Evolutionary conservation across 176 grass and related monocot species (phyloP).

Genomic region (Phyllostachys edulis): DNA sequence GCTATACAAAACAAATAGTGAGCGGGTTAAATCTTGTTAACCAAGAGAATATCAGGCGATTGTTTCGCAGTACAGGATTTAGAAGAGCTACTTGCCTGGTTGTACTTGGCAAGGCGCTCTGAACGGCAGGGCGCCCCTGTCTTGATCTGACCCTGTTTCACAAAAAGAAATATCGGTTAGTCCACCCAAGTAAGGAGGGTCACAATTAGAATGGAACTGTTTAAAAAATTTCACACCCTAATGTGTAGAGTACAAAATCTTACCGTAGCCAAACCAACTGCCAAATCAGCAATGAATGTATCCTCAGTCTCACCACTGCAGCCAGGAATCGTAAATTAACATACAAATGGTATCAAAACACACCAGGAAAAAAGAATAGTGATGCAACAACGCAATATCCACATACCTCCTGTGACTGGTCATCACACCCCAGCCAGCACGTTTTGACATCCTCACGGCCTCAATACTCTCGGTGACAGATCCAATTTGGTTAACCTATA

Average conservation of each 20-base stretch:
- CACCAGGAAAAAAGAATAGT: neutral
- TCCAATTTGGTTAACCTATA: constrained; percentile 90
- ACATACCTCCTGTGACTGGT: constrained; percentile 74
- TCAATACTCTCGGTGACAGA: no score
- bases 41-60: neutral
- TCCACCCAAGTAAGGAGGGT: neutral
- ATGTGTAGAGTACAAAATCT: neutral
- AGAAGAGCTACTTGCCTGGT: constrained; percentile 59
- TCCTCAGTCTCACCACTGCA: constrained; percentile 81
- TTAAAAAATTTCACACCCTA: neutral
- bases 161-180: neutral
- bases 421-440: constrained; percentile 85
- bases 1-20: neutral
- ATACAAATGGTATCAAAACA: neutral
- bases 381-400: neutral
- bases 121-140: constrained; percentile 89
- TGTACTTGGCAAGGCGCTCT: constrained; percentile 97
- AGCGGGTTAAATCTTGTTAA: no score
- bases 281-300: constrained; percentile 87
- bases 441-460: constrained; percentile 83
- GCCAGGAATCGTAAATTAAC: constrained; percentile 13
- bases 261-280: constrained; percentile 81
- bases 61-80: neutral
- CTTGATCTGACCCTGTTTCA: constrained; percentile 91
- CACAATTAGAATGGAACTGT: neutral